Base-by-base conservation (phyloP, 2,329 filamentous ascomycete species). In the Coniochaeta prunicola region DNA sequence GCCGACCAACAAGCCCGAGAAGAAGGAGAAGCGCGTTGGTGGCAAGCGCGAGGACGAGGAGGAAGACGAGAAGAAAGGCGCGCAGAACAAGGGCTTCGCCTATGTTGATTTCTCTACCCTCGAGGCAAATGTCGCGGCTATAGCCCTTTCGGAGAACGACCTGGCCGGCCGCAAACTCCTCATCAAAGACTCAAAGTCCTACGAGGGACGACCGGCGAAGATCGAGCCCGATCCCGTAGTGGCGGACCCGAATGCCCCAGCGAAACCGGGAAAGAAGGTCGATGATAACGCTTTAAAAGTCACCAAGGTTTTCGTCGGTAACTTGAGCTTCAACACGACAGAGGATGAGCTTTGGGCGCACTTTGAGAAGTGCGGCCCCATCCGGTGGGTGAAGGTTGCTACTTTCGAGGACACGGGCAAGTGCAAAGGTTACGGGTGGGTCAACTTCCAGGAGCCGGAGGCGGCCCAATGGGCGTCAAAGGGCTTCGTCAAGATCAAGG, bases 321-420 rank as follows among this genome's bases (percentile, higher is more conserved):
- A 97, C 73, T 80, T 97, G 59, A 83, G 88, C 58, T 96, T 93
- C 74, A 85, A 90, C 68, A 85, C 86, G 4, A 92, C 87, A 7
- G 89, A 93, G 66, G 91, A 96, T 58, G 86, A 91, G 66, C 74
- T 99, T 56, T 80, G 85, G 64, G 81, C 87, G 63, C 91, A 96
- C 70, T 97, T 96, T 72, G 81, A 82, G 55, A 90, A 88, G 71
- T 97, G 93, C 70, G 94, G 94, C 56, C 80, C 87, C 62, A 85
- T 97, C 62, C 84, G 87, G 57, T 90, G 90, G 76, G 83, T 91
- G 63, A 93, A 96, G 75, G 79, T 97, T 64, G 94, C 94, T 2
- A 96, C 92, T 0, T 99, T 99, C 70, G 91, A 97, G 73, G 96
- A 99, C 72, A 88, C 88, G 21, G 94, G 94, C 48, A 99, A 97